A percentile compares a stretch with the other conserved stretches of the same genome.
phyloP scores from a whole-genome alignment of 176 grass and related monocot species.

The Chrysopogon serrulatus region DNA sequence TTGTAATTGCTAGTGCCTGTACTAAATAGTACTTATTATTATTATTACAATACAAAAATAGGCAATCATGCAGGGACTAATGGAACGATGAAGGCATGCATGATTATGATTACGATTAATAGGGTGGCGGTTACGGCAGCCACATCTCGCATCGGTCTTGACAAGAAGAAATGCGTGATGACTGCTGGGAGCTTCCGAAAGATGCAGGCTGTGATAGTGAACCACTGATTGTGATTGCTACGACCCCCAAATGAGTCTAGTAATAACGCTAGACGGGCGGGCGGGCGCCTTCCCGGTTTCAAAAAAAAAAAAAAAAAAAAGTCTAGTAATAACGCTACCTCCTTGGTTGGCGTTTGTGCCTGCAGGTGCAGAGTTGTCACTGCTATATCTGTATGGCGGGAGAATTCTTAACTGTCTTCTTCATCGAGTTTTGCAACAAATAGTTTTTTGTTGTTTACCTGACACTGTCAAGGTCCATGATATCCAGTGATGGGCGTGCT shows the following conservation, averaged over 20 bases:
- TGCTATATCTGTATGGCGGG: neutral
- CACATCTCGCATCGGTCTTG: conserved; percentile 19
- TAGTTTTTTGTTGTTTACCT: neutral
- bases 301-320: too few species aligned
- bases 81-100: conserved; percentile 7
- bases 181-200: conserved; percentile 13
- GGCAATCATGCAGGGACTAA: conserved; percentile 13
- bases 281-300: too few species aligned
- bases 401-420: neutral
- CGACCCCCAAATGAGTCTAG: neutral
- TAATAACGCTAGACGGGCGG: neutral
- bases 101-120: neutral
- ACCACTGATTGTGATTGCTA: conserved; percentile 22
- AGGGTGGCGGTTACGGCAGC: conserved; percentile 31
- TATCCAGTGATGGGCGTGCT: neutral
- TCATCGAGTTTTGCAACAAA: neutral
- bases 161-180: neutral
- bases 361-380: neutral
- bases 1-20: neutral
- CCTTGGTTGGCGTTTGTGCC: neutral
- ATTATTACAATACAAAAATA: neutral
- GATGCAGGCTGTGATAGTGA: conserved; percentile 3
- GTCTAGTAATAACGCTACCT: neutral
- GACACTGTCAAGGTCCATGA: neutral
- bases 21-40: neutral